Evolutionary conservation across 1,284 basidiomycete genomes (phyloP).

Genomic region (Sanghuangporus sanghuang): DNA sequence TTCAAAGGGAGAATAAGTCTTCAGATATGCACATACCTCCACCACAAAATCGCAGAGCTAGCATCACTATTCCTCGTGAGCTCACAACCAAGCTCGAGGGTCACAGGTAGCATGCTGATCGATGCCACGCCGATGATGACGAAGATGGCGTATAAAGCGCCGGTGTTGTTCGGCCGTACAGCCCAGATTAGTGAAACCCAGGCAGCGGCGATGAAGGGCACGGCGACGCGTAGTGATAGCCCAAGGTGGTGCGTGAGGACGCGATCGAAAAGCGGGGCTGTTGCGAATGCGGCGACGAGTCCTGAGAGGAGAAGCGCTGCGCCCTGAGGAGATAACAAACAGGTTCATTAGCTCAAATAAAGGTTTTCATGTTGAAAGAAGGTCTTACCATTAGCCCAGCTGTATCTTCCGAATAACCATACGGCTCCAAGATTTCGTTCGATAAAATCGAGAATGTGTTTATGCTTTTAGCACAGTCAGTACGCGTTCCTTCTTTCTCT

Average conservation of each 20-base stretch:
- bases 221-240: constrained; percentile 49
- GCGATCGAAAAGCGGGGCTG: constrained; percentile 72
- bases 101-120: constrained; percentile 66
- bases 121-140: constrained; percentile 60
- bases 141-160: constrained; percentile 58
- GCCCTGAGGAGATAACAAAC: constrained; percentile 28
- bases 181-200: constrained; percentile 79
- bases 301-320: constrained; percentile 64
- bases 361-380: background rate
- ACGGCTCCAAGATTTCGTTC: constrained; percentile 62
- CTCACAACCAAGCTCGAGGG: constrained; percentile 70
- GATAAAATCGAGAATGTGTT: constrained; percentile 58
- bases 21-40: constrained; percentile 37
- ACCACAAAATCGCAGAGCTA: constrained; percentile 69
- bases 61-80: constrained; percentile 72
- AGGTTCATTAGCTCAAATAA: background rate
- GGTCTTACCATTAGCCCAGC: constrained; percentile 49
- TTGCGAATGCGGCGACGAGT: constrained; percentile 56
- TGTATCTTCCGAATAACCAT: constrained; percentile 59
- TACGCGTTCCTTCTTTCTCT: background rate
- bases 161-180: constrained; percentile 54
- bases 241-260: constrained; percentile 69
- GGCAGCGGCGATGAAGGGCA: constrained; percentile 51
- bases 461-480: constrained; percentile 25
- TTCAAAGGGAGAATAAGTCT: background rate